These are phyloP conservation scores for Hysterium pulicare DNA, from an alignment of 2,329 filamentous ascomycete species.

Conservation along the genomic window DNA sequence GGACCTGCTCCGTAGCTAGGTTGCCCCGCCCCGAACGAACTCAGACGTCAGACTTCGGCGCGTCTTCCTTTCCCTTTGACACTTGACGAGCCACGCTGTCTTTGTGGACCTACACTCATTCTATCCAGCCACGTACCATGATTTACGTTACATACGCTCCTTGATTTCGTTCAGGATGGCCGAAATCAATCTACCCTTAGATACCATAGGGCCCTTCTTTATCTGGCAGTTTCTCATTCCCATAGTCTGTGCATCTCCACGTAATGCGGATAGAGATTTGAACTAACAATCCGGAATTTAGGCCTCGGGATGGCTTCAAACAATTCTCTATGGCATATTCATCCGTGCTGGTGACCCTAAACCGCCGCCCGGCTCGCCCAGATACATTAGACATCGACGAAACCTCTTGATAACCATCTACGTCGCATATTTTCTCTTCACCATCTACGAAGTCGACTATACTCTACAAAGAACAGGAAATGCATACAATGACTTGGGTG, in stretches of 20 bases:
- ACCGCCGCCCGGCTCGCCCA: constrained; percentile 64
- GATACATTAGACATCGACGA: constrained; percentile 70
- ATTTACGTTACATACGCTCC: too few species aligned
- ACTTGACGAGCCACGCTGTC: too few species aligned
- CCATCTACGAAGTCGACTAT: constrained; percentile 87
- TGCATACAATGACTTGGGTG: constrained; percentile 75
- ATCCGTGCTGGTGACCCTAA: constrained; percentile 86
- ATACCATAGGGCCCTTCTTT: not conserved
- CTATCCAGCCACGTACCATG: too few species aligned
- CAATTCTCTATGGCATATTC: constrained; percentile 79
- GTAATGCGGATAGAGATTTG: too few species aligned
- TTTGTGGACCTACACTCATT: too few species aligned
- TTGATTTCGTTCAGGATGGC: too few species aligned
- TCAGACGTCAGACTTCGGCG: too few species aligned
- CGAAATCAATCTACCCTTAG: not conserved
- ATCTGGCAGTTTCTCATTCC: not conserved
- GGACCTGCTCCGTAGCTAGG: too few species aligned
- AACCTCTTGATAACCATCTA: constrained; percentile 83
- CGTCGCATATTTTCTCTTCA: constrained; percentile 80
- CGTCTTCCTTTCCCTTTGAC: too few species aligned
- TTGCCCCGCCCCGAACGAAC: too few species aligned
- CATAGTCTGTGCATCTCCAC: not conserved
- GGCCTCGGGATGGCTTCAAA: constrained; percentile 54
- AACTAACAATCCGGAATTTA: too few species aligned
- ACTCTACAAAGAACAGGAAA: constrained; percentile 67